phyloP scores from a whole-genome alignment of 208 protist genomes.

The Leptomonas pyrrhocoris region DNA sequence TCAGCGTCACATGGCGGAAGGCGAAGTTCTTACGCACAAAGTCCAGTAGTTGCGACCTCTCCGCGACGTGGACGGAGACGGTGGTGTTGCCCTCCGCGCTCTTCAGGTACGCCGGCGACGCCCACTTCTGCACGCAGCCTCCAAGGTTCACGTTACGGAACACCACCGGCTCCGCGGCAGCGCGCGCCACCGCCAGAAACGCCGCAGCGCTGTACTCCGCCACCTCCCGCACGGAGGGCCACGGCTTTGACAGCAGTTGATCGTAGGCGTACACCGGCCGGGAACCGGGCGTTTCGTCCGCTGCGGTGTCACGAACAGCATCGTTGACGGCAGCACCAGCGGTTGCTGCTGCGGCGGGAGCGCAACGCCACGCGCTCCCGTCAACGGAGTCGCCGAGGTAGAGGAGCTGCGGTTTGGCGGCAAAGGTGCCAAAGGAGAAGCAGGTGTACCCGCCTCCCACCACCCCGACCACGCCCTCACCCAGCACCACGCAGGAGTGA shows the following conservation, averaged over 20 bases:
- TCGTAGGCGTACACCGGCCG: conserved; percentile 18
- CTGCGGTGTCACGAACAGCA: background rate
- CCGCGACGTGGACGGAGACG: conserved; percentile 84
- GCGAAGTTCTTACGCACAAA: conserved; percentile 92
- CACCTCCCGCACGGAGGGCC: conserved; percentile 43
- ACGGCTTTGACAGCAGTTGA: conserved; percentile 30
- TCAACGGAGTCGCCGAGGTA: conserved; percentile 36
- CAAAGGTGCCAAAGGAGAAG: conserved; percentile 90
- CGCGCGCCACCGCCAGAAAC: conserved; percentile 40
- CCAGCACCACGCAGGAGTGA: conserved; percentile 61
- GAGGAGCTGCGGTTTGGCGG: conserved; percentile 63
- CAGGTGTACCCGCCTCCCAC: conserved; percentile 87
- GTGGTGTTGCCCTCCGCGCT: conserved; percentile 40
- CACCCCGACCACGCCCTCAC: conserved; percentile 61
- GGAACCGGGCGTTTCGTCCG: background rate
- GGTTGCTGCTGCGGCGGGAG: background rate
- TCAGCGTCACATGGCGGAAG: conserved; percentile 78
- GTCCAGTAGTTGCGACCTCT: conserved; percentile 65
- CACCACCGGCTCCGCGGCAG: conserved; percentile 54
- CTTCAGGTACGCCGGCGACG: conserved; percentile 62
- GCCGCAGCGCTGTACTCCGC: conserved; percentile 38
- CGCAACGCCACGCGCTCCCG: conserved; percentile 8
- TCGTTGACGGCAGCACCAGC: background rate
- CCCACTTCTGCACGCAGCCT: conserved; percentile 59
- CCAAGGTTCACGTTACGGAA: conserved; percentile 73